phyloP scores from a whole-genome alignment of 768 basidiomycete species.

The Mycena kentingensis region DNA sequence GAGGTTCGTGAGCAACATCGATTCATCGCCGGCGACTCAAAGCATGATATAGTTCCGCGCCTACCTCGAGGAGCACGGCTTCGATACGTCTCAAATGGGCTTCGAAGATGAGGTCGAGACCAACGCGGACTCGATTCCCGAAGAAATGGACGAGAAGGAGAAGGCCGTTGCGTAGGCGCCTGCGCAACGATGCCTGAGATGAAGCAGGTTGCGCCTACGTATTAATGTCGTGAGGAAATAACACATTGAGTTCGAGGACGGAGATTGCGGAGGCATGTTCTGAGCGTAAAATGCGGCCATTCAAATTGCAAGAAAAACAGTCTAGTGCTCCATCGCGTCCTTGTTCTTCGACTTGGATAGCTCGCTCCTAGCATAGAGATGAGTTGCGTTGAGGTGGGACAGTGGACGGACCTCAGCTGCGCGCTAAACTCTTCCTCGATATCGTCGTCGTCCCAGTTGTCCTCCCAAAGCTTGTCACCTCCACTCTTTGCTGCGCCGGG shows the following conservation, averaged over 20 bases:
- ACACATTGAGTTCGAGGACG: too few relatives aligned
- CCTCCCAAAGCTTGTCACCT: conserved; percentile 96
- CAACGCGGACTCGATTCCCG: not conserved
- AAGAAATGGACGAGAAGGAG: conserved; percentile 18
- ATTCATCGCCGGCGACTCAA: not conserved
- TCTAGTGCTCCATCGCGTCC: conserved; percentile 57
- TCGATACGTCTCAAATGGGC: conserved; percentile 77
- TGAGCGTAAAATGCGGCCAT: too few relatives aligned
- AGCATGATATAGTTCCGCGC: conserved; percentile 64
- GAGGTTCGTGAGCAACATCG: conserved; percentile 41
- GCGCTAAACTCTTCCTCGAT: conserved; percentile 97
- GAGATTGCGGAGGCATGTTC: too few relatives aligned
- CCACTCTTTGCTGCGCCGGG: conserved; percentile 78
- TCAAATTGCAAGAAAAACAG: not conserved
- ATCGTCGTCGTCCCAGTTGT: conserved; percentile 99
- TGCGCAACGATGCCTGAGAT: not conserved
- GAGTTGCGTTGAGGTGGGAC: not conserved
- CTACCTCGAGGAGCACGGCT: conserved; percentile 79
- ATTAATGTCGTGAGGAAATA: not conserved
- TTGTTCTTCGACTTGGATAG: conserved; percentile 57
- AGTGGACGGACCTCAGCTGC: conserved; percentile 79
- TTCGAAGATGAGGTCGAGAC: conserved; percentile 26
- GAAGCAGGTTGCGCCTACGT: not conserved
- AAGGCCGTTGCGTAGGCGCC: not conserved
- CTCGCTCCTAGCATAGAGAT: conserved; percentile 50